These are phyloP conservation scores for Candida neerlandica DNA, from an alignment of 1,139 yeast species.

Conservation along the genomic window DNA sequence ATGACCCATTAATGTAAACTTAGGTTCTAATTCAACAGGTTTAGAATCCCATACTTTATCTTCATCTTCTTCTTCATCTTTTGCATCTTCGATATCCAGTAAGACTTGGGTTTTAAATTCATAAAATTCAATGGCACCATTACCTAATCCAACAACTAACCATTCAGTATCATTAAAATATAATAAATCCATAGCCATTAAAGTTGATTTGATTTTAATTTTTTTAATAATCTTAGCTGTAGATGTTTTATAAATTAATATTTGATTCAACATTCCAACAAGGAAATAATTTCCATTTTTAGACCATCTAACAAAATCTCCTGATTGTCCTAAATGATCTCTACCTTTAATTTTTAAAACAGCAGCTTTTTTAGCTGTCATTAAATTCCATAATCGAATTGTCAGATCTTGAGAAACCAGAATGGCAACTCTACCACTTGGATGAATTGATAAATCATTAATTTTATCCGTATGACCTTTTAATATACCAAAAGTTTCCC, in stretches of 20 bases:
- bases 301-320: conserved; percentile 69
- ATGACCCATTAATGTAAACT: conserved; percentile 72
- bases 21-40: conserved; percentile 44
- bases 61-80: conserved; percentile 26
- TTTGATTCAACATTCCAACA: conserved; percentile 69
- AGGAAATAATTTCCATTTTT: conserved; percentile 63
- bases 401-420: conserved; percentile 86
- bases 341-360: conserved; percentile 71
- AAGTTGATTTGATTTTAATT: conserved; percentile 52
- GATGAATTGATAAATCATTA: conserved; percentile 86
- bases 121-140: conserved; percentile 71
- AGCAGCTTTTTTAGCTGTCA: conserved; percentile 98
- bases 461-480: conserved; percentile 83
- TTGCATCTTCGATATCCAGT: background rate
- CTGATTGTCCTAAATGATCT: conserved; percentile 63
- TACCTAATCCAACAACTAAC: conserved; percentile 66
- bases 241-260: conserved; percentile 67
- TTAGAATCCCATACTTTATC: conserved; percentile 31
- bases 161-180: conserved; percentile 51
- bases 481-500: conserved; percentile 89
- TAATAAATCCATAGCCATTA: conserved; percentile 68
- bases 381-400: conserved; percentile 87
- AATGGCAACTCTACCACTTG: conserved; percentile 88
- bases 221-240: conserved; percentile 61
- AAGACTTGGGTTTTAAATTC: conserved; percentile 14